Percentiles rank a stretch among this genome's conserved stretches.
phyloP scores from a whole-genome alignment of 495 filamentous ascomycete species.

The Pyronema domesticum region DNA sequence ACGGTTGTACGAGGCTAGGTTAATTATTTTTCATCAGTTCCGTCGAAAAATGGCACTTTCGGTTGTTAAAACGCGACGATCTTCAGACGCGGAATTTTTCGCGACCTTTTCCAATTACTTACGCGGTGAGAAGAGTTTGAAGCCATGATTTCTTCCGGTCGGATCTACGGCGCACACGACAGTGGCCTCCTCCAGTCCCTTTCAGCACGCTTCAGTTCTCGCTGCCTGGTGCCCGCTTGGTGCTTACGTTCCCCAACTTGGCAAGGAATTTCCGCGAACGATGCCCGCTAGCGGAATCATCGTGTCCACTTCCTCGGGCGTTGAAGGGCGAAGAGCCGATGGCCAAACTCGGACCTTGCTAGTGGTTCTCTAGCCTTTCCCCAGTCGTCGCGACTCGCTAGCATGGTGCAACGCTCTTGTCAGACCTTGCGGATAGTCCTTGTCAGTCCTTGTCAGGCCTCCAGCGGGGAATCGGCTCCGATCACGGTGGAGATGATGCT shows the following conservation, averaged over 20 bases:
- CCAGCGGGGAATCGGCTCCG: not conserved
- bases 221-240: not conserved
- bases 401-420: too few relatives aligned
- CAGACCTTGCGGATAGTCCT: not conserved
- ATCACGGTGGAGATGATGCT: not conserved
- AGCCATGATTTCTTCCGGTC: not conserved
- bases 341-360: too few relatives aligned
- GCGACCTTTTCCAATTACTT: not conserved
- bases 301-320: not conserved
- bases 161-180: too few relatives aligned
- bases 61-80: too few relatives aligned
- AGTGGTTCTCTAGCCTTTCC: too few relatives aligned
- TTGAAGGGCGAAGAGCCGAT: not conserved
- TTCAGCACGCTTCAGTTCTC: not conserved
- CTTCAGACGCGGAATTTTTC: too few relatives aligned
- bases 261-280: not conserved
- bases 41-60: too few relatives aligned
- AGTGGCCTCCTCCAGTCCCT: too few relatives aligned
- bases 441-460: not conserved
- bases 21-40: too few relatives aligned
- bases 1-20: too few relatives aligned
- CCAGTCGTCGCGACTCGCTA: too few relatives aligned
- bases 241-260: not conserved
- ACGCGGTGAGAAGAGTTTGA: not conserved
- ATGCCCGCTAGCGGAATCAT: not conserved